These are phyloP conservation scores for Nothophoma quercina DNA, from an alignment of 2,329 filamentous ascomycete species.

Conservation along the genomic window DNA sequence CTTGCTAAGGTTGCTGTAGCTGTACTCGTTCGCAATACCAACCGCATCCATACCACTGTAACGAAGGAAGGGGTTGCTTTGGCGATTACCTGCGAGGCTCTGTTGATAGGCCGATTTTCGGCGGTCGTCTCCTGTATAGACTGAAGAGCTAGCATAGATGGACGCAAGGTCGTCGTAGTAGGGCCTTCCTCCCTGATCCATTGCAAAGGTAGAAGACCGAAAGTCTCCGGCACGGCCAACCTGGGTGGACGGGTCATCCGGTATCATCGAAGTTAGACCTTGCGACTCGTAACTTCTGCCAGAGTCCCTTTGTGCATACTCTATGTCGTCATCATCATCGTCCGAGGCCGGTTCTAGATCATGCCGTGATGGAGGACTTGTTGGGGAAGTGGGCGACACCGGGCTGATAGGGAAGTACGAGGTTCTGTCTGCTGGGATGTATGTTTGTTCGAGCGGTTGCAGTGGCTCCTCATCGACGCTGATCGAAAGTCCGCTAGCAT, in stretches of 20 bases:
- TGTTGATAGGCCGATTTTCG: constrained; percentile 31
- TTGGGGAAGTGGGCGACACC: constrained; percentile 28
- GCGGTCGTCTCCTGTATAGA: constrained; percentile 39
- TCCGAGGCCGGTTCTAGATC: constrained; percentile 13
- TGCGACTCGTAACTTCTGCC: neutral
- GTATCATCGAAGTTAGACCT: constrained; percentile 38
- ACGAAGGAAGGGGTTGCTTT: constrained; percentile 32
- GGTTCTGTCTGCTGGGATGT: constrained; percentile 22
- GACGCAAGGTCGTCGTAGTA: constrained; percentile 44
- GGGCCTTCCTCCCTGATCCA: constrained; percentile 17
- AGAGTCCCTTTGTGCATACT: constrained; percentile 2
- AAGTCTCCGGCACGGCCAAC: constrained; percentile 22
- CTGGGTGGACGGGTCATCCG: constrained; percentile 35
- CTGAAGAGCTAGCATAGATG: constrained; percentile 40
- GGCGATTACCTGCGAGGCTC: constrained; percentile 25
- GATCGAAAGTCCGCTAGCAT: constrained; percentile 17
- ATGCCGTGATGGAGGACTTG: constrained; percentile 14
- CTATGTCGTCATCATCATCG: constrained; percentile 16
- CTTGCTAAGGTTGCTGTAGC: constrained; percentile 18
- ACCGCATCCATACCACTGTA: constrained; percentile 24
- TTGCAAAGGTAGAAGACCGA: constrained; percentile 20
- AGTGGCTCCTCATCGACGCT: constrained; percentile 28
- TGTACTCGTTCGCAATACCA: constrained; percentile 24
- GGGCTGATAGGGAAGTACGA: constrained; percentile 30
- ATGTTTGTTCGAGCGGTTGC: constrained; percentile 30